Evolutionary conservation across 2,329 filamentous ascomycete species (phyloP).

Genomic region (Leptographium wingfieldii): DNA sequence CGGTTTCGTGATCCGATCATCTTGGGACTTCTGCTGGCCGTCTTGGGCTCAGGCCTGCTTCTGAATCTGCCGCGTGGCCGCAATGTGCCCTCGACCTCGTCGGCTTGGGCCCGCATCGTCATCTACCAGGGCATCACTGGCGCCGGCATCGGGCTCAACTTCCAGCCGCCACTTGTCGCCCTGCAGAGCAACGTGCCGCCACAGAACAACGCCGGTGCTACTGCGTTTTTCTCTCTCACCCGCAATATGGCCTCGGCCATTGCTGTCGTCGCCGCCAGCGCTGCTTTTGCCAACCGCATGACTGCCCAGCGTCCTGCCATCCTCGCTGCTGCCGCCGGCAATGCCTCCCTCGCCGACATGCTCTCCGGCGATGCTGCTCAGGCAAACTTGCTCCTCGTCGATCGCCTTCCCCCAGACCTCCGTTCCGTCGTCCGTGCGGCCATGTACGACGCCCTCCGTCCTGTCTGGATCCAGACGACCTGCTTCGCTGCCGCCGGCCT

Average conservation of each 20-base stretch:
- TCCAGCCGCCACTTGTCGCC: constrained; percentile 46
- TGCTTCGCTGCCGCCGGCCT: constrained; percentile 35
- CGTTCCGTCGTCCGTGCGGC: constrained; percentile 32
- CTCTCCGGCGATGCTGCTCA: constrained; percentile 10
- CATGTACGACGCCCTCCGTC: constrained; percentile 35
- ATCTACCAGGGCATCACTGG: constrained; percentile 43
- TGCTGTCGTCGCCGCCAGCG: constrained; percentile 10
- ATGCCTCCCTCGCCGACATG: background rate
- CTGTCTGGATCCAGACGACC: constrained; percentile 46
- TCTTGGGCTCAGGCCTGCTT: constrained; percentile 41
- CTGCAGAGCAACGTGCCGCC: constrained; percentile 46
- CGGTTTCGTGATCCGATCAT: constrained; percentile 39
- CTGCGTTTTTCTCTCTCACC: constrained; percentile 43
- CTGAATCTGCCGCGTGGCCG: constrained; percentile 31
- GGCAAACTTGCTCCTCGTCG: constrained; percentile 30
- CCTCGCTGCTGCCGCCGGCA: constrained; percentile 4
- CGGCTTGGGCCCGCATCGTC: constrained; percentile 26
- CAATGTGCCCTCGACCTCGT: constrained; percentile 23
- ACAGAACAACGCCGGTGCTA: constrained; percentile 46
- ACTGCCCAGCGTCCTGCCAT: constrained; percentile 3
- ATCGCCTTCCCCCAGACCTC: constrained; percentile 26
- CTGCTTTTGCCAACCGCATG: constrained; percentile 12
- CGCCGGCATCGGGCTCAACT: constrained; percentile 43
- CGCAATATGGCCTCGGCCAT: constrained; percentile 27
- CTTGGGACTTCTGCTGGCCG: constrained; percentile 35